phyloP scores from a whole-genome alignment of 2,329 filamentous ascomycete genomes.

The Colletotrichum tropicale region DNA sequence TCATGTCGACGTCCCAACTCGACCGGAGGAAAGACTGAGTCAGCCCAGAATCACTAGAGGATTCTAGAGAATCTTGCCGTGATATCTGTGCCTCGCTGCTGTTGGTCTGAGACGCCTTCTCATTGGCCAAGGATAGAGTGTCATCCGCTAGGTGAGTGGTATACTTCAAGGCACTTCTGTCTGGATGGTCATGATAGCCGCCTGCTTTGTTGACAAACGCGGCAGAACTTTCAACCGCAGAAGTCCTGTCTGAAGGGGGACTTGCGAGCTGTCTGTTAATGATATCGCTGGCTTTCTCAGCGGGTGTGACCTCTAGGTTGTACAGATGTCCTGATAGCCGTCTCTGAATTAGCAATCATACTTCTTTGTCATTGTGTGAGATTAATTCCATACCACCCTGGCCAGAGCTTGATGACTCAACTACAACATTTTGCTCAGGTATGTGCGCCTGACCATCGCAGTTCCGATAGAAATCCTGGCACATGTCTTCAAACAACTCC shows the following conservation, averaged over 20 bases:
- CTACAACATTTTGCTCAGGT: not conserved
- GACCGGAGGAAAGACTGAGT: not conserved
- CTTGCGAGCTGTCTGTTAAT: not conserved
- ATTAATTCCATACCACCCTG: too few species aligned
- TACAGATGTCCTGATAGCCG: not conserved
- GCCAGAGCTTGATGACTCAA: not conserved
- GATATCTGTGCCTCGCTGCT: not conserved
- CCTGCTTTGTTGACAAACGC: not conserved
- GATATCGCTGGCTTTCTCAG: not conserved
- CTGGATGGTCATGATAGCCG: not conserved
- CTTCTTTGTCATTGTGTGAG: not conserved
- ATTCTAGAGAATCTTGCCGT: not conserved
- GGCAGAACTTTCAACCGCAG: not conserved
- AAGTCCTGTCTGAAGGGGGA: not conserved
- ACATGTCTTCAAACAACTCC: slow-evolving; percentile 50
- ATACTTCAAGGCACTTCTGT: not conserved
- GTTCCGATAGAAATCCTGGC: slow-evolving; percentile 40
- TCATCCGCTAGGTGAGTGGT: not conserved
- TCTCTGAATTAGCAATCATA: not conserved
- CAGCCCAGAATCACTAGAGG: not conserved
- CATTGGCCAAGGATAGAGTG: not conserved
- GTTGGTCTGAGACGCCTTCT: not conserved
- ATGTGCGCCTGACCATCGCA: not conserved
- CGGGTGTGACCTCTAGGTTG: not conserved
- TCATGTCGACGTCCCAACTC: slow-evolving; percentile 9